These are phyloP conservation scores for Ustilago hordei DNA, from an alignment of 1,284 basidiomycete species.

Conservation along the genomic window DNA sequence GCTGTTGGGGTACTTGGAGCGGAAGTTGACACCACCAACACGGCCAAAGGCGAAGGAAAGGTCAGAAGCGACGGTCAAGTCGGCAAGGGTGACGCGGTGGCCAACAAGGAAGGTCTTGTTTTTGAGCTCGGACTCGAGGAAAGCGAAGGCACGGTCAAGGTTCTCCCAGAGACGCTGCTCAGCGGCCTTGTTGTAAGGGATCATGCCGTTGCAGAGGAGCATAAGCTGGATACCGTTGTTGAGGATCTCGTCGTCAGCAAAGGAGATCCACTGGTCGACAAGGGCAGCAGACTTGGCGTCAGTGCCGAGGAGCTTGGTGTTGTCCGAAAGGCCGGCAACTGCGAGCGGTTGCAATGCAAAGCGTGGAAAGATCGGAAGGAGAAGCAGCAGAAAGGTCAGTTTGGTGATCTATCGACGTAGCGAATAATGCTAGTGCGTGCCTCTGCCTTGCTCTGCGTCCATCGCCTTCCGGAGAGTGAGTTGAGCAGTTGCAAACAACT, in stretches of 20 bases:
- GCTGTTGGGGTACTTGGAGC: conserved; percentile 75
- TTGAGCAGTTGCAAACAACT: not conserved
- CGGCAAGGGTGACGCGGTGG: conserved; percentile 93
- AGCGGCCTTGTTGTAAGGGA: conserved; percentile 70
- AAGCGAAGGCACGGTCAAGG: conserved; percentile 74
- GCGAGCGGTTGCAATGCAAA: not conserved
- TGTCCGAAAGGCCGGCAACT: conserved; percentile 82
- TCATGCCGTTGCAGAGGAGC: conserved; percentile 38
- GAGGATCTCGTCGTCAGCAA: conserved; percentile 75
- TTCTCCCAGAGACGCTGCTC: conserved; percentile 74
- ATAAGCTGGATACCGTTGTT: conserved; percentile 61
- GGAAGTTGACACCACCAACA: conserved; percentile 59
- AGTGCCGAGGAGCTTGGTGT: conserved; percentile 77
- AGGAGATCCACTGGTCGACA: conserved; percentile 78
- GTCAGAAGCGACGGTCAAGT: conserved; percentile 78
- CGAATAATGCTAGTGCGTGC: not conserved
- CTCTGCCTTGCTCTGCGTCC: conserved; percentile 2
- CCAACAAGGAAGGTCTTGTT: conserved; percentile 89
- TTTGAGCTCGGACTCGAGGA: conserved; percentile 81
- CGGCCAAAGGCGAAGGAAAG: conserved; percentile 44
- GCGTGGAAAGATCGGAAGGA: not conserved
- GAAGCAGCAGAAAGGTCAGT: conserved; percentile 15
- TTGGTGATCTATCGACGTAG: not conserved
- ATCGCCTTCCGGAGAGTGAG: not conserved
- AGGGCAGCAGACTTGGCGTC: conserved; percentile 73